A percentile compares a stretch with the other conserved stretches of the same genome.
phyloP scores from a whole-genome alignment of 257 asterid species.

The Avicennia marina region DNA sequence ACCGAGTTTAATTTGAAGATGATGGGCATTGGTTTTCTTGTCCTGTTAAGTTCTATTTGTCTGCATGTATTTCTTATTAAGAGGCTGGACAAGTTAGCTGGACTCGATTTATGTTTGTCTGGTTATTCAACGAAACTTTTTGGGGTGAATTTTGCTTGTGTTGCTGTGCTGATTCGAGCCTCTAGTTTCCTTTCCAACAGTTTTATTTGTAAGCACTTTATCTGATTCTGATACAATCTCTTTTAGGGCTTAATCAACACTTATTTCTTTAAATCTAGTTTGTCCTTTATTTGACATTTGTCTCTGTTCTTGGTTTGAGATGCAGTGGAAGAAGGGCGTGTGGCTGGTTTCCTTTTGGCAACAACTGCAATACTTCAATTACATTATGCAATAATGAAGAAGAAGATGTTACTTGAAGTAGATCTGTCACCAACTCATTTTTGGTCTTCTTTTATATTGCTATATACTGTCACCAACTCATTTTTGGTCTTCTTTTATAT shows the following conservation, averaged over 20 bases:
- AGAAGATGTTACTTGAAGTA: conserved; percentile 68
- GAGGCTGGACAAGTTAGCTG: conserved; percentile 54
- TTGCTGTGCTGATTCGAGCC: no score
- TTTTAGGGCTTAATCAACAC: conserved; percentile 1
- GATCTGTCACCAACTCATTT: background rate
- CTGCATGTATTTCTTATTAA: conserved; percentile 49
- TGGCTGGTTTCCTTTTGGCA: conserved; percentile 87
- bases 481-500: no score
- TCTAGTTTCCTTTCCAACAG: no score
- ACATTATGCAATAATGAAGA: conserved; percentile 52
- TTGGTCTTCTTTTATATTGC: no score
- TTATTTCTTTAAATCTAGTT: conserved; percentile 6
- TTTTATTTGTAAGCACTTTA: conserved; percentile 64
- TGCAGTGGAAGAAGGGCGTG: conserved; percentile 98
- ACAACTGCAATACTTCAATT: conserved; percentile 74
- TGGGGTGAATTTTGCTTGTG: conserved; percentile 47
- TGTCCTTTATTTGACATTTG: conserved; percentile 13
- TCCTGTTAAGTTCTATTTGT: conserved; percentile 62
- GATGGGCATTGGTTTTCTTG: conserved; percentile 76
- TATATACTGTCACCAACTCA: no score
- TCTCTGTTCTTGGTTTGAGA: conserved; percentile 24
- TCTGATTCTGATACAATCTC: conserved; percentile 18
- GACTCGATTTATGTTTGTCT: conserved; percentile 29
- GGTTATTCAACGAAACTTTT: conserved; percentile 34
- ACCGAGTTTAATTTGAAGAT: conserved; percentile 83